Evolutionary conservation across 2,329 filamentous ascomycete genomes (phyloP).

Genomic region (Ophiostoma quercus): DNA sequence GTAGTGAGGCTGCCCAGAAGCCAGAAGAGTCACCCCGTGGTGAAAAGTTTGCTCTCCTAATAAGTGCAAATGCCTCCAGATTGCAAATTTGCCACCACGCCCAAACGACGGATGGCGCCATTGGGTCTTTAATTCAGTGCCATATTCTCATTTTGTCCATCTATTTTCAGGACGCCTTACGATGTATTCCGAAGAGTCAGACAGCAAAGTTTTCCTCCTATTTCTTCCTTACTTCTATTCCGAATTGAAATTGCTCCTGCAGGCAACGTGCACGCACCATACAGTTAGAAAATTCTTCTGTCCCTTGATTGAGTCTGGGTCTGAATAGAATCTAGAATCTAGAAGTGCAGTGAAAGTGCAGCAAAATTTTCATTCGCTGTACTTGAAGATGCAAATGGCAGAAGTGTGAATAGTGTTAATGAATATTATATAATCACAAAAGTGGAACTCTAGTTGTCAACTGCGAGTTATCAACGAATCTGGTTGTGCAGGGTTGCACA

Average conservation of each 20-base stretch:
- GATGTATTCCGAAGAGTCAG: background rate
- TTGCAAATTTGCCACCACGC: background rate
- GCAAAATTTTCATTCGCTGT: background rate
- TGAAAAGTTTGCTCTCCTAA: background rate
- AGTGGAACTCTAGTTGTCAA: background rate
- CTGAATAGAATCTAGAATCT: background rate
- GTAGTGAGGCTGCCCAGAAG: background rate
- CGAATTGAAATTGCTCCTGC: constrained; percentile 1
- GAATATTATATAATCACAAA: background rate
- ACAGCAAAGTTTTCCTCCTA: background rate
- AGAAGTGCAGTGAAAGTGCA: background rate
- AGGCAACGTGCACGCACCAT: constrained; percentile 2
- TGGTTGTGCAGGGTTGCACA: background rate
- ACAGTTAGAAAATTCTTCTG: background rate
- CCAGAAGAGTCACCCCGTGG: background rate
- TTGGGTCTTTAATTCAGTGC: constrained; percentile 10
- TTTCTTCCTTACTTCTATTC: background rate
- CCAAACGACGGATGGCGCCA: constrained; percentile 9
- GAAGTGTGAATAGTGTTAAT: background rate
- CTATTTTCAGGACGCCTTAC: background rate
- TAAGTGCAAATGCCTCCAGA: background rate
- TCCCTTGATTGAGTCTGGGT: background rate
- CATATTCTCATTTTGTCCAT: background rate
- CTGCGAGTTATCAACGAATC: background rate
- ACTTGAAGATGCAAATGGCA: background rate